Conservation (phyloP, 2,329 filamentous ascomycete species). For the Metarhizium anisopliae region DNA sequence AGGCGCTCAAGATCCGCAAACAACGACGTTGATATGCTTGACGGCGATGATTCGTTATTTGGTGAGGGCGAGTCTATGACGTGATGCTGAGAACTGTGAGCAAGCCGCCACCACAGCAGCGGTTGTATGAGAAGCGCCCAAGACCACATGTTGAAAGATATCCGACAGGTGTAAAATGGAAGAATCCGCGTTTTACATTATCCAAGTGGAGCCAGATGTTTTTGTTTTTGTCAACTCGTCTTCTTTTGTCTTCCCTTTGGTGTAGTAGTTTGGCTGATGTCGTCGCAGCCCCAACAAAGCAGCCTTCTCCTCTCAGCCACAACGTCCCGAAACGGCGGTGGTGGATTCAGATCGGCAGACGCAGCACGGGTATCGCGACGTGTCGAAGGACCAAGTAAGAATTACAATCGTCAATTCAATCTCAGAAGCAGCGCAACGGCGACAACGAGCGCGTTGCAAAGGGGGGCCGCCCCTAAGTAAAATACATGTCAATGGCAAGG, state of each 20-base stretch:
- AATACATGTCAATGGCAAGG: background rate
- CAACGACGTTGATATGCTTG: slow-evolving; percentile 48
- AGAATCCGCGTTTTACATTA: background rate
- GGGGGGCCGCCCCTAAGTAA: background rate
- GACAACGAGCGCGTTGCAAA: background rate
- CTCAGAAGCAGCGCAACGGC: background rate
- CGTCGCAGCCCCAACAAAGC: background rate
- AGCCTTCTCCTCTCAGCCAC: background rate
- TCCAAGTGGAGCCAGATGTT: background rate
- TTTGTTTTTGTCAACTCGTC: background rate
- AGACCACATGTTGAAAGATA: background rate
- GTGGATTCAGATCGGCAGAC: background rate
- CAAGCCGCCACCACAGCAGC: background rate
- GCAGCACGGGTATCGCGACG: background rate
- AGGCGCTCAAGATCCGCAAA: slow-evolving; percentile 80
- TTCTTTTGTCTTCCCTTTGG: background rate
- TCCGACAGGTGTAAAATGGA: background rate
- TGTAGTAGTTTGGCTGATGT: background rate
- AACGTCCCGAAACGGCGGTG: background rate
- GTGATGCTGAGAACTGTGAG: background rate
- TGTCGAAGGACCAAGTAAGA: background rate
- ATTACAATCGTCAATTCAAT: background rate
- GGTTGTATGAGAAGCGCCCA: background rate
- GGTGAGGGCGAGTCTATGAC: background rate
- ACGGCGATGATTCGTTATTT: background rate